These are phyloP conservation scores for Paramyrothecium roridum DNA, from an alignment of 2,329 filamentous ascomycete genomes.

Conservation along the genomic window DNA sequence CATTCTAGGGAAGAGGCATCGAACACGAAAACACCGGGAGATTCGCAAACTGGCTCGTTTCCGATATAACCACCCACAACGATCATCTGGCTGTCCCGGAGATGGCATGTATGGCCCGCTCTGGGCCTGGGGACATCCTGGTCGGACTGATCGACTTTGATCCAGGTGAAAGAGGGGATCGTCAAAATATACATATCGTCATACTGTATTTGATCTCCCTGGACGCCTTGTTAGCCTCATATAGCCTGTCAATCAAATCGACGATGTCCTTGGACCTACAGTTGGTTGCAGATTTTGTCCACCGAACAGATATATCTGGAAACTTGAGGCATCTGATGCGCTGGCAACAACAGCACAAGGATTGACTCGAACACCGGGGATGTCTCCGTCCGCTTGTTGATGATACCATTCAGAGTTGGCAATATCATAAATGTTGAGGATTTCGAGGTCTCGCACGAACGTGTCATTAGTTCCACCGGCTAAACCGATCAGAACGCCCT, in stretches of 20 bases:
- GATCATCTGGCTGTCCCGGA: conserved; percentile 58
- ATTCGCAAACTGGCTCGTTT: conserved; percentile 45
- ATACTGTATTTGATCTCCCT: conserved; percentile 53
- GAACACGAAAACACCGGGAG: conserved; percentile 64
- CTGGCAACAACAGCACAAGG: conserved; percentile 62
- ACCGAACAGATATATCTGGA: conserved; percentile 76
- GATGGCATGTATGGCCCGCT: conserved; percentile 52
- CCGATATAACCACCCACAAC: conserved; percentile 60
- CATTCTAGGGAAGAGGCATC: conserved; percentile 61
- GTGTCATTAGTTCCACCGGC: conserved; percentile 68
- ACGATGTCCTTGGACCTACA: conserved; percentile 26
- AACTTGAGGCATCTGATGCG: conserved; percentile 68
- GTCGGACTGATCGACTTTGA: conserved; percentile 47
- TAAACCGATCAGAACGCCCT: conserved; percentile 69
- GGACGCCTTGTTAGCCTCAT: conserved; percentile 7
- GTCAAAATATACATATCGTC: conserved; percentile 62
- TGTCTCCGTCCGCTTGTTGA: conserved; percentile 51
- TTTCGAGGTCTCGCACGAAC: conserved; percentile 54
- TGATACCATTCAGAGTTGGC: conserved; percentile 57
- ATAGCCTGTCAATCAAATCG: background rate
- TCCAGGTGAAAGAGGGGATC: conserved; percentile 62
- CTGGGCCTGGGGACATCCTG: conserved; percentile 51
- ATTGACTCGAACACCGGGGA: conserved; percentile 49
- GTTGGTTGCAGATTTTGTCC: conserved; percentile 69
- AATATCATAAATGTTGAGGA: conserved; percentile 68